These are phyloP conservation scores for Psidium friedrichsthalianum DNA, from an alignment of 345 rosid genomes.

Conservation along the genomic window DNA sequence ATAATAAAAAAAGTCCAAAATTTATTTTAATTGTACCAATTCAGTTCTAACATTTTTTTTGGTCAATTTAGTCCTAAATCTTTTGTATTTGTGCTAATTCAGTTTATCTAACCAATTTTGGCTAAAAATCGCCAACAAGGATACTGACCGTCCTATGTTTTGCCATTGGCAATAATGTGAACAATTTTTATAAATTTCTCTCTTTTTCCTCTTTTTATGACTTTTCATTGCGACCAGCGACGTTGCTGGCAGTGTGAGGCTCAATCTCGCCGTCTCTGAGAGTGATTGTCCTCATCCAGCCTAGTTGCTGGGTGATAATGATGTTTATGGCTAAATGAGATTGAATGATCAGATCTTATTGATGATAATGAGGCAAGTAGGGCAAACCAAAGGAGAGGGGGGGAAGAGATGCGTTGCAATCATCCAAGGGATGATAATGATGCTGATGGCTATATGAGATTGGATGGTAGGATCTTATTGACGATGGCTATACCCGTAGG, in stretches of 20 bases:
- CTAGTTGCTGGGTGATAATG: not conserved
- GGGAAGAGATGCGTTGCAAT: not conserved
- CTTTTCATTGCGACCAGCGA: too few relatives aligned
- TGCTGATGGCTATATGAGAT: too few relatives aligned
- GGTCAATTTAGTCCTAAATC: too few relatives aligned
- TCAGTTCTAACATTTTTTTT: not conserved
- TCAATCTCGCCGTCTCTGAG: not conserved
- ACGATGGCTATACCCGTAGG: too few relatives aligned
- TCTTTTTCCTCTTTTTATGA: too few relatives aligned
- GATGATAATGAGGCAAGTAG: not conserved
- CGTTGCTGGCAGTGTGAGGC: too few relatives aligned
- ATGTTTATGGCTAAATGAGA: not conserved
- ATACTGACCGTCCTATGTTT: too few relatives aligned
- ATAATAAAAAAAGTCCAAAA: not conserved
- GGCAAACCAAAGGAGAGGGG: not conserved
- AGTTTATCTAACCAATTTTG: accelerated
- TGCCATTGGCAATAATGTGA: too few relatives aligned
- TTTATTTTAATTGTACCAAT: not conserved
- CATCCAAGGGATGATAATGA: not conserved
- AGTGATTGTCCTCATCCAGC: too few relatives aligned
- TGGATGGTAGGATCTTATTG: too few relatives aligned
- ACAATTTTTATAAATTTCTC: too few relatives aligned
- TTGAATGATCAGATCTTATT: not conserved
- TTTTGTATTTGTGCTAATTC: too few relatives aligned
- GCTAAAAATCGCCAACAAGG: accelerated